Evolutionary conservation across 345 rosid species (phyloP), one percentile per base, ranked within the genome.

Genomic region (Arabidopsis arenosa): DNA sequence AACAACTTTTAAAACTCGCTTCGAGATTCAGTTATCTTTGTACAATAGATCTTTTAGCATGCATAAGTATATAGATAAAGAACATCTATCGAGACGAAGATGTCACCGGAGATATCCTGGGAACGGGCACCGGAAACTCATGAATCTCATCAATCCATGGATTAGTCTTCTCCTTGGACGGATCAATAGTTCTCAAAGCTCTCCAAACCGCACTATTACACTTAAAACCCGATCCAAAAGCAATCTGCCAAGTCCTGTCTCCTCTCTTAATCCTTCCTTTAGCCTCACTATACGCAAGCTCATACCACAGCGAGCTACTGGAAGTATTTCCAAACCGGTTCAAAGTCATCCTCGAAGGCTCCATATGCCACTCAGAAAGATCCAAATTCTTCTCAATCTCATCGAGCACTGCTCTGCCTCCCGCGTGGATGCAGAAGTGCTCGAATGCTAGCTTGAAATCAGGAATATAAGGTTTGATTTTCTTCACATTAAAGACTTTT

Each of bases 331-430:
- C 93, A 36, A 88, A 88, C 58, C 96, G 68, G 71, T 86, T 81
- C 11, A 90, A 82, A 17, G 93, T 86, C 96, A 90, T 90, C 75
- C 88, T 81, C 4, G 93, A 87, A 9, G 96, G 96, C 74, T 90
- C 96, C 87, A 85, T 83, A 67, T 86, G 90, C 92, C 90, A 80
- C 5, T 88, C 81, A 1, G 80, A 75, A 0, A 90, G 88, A 15
- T 80, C 74, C 18, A 90, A 74, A 41, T 83, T 89, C 83, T 87
- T 88, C 74, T 90, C 85, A 4, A 90, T 40, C 80, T 90, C 90
- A 63, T 88, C 92, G 5, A 90, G 63, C 75, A 88, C 90, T 0
- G 86, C 89, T 81, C 85, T 80, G 4, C 93, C 93, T 60, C 93
- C 89, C 13, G 89, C 85, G 17, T 90, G 91, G 59, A 90, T 85